Conservation (phyloP, 768 basidiomycete species). For the Candolleomyces efflorescens region DNA sequence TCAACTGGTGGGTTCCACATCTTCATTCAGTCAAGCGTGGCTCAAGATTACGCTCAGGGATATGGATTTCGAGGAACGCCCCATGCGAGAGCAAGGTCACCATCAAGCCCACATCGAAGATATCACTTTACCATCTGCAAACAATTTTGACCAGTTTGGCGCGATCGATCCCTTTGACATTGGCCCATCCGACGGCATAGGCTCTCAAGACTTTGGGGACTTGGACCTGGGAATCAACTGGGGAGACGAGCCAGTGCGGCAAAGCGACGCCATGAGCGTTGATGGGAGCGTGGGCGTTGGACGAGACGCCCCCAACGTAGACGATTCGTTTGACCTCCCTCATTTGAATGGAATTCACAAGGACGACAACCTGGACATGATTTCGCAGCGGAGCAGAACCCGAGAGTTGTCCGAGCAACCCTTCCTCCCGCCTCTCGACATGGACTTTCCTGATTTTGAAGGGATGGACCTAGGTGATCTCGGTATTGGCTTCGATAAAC, state of each 20-base stretch:
- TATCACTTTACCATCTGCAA: constrained; percentile 78
- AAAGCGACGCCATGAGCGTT: constrained; percentile 47
- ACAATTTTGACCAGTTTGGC: constrained; percentile 67
- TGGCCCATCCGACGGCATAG: constrained; percentile 77
- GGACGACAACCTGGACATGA: constrained; percentile 54
- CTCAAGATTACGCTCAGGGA: constrained; percentile 47
- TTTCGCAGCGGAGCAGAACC: constrained; percentile 58
- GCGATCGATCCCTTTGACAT: constrained; percentile 74
- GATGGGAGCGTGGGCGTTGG: constrained; percentile 70
- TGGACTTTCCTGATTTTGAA: constrained; percentile 48
- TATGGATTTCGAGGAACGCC: constrained; percentile 69
- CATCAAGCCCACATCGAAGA: constrained; percentile 84
- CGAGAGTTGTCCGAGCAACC: constrained; percentile 64
- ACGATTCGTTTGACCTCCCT: constrained; percentile 55
- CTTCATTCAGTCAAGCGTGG: constrained; percentile 6
- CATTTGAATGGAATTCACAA: constrained; percentile 49
- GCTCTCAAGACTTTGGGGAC: constrained; percentile 74
- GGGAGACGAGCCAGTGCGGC: constrained; percentile 50
- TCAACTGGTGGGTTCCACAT: constrained; percentile 58
- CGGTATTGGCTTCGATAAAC: constrained; percentile 65
- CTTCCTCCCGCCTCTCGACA: constrained; percentile 50
- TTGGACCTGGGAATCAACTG: constrained; percentile 77
- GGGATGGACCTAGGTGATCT: constrained; percentile 62
- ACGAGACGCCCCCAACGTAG: constrained; percentile 57
- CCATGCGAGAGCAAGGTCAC: constrained; percentile 62